Evolutionary conservation across 495 filamentous ascomycete species (phyloP), one percentile per base, ranked within the genome.

Genomic region (Annulohypoxylon stygium): DNA sequence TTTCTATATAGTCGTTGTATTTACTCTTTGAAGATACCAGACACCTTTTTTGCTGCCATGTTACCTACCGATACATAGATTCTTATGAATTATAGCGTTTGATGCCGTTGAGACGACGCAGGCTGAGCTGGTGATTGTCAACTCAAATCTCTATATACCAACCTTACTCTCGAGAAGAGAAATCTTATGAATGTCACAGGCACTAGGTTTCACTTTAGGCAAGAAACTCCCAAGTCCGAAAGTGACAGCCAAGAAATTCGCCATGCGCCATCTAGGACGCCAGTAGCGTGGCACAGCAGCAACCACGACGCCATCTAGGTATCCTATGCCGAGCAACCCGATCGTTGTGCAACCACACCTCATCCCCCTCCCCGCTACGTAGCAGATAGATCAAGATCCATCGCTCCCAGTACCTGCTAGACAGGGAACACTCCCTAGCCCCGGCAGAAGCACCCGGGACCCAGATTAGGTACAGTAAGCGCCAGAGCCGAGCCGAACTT

Each of bases 21-120:
- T 72, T 67, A 63, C 30, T 57, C 30, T 67, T 1, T 61, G 8
- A 53, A 73, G 65, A 73, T 73, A 73, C 70, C 70, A 73, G 64
- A 53, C 63, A 61, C 39, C 10, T 14, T 66, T 18, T 61, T 43
- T 53, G 61, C 54, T 45, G 30, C 18, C 9, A 9, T 55, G 34
- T 16, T 62, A 62, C 23, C 33, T 55, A 14, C 39, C 12, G 8
- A 12, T 41, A 55, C 26, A 41, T 62, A 62, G 23, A 47, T 58
- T 43, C 7, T 20, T 18, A 61, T 12, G 47, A 43, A 55, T 55
- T 23, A 36, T 10, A 50, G 39, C 11, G 39, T 33, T 37, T 55
- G 12, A 65, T 20, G 57, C 47, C 47, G 7, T 65, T 61, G 30
- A 45, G 45, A 10, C 12, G 47, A 30, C 30, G 30, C 3, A 30